Conservation (phyloP, 805 yeast species). For the Metschnikowia continentalis region DNA sequence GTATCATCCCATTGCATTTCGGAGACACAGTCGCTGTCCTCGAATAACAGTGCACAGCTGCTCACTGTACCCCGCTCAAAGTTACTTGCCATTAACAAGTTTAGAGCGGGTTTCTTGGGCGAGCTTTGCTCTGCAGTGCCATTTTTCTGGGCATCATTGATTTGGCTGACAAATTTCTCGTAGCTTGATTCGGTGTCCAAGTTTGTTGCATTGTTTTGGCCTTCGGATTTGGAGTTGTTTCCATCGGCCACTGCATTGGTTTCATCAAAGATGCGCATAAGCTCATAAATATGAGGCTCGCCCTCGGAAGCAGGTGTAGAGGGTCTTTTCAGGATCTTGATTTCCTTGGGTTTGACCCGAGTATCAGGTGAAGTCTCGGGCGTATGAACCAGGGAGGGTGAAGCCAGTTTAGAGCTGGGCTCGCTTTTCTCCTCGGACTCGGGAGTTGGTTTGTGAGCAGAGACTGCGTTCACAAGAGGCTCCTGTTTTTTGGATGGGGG, state of each 20-base stretch:
- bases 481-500: background rate
- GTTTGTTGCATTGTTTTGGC: background rate
- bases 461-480: background rate
- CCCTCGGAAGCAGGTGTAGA: no score
- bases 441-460: background rate
- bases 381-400: background rate
- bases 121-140: background rate
- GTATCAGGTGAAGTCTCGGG: no score
- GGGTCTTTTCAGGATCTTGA: background rate
- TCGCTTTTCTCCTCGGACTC: background rate
- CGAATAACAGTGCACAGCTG: no score
- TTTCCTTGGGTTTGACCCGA: background rate
- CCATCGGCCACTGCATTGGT: background rate
- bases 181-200: background rate
- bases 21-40: background rate
- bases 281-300: no score
- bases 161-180: background rate
- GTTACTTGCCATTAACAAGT: background rate
- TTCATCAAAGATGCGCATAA: no score
- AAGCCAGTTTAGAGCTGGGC: background rate
- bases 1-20: background rate
- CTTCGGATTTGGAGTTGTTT: background rate
- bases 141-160: background rate
- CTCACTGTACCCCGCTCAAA: no score
- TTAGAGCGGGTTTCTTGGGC: background rate